Evolutionary conservation across 148 eudicot species (phyloP), one percentile per base, ranked within the genome.

Genomic region (Arctostaphylos glauca): DNA sequence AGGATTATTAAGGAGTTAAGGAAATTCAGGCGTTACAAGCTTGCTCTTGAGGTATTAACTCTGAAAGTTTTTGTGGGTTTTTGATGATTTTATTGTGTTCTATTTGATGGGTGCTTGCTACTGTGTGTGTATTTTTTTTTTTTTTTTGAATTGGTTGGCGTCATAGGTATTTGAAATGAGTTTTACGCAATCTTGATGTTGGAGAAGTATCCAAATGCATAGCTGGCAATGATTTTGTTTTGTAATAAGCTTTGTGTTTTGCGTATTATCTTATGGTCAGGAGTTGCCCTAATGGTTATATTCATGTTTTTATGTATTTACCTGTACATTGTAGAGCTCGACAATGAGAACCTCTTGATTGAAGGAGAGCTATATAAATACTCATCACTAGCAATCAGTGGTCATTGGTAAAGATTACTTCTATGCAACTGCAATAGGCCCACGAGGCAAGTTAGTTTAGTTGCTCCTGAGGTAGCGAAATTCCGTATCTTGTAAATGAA

Each of bases 1-100:
- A 92, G 91, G 74, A 75, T 94, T 88, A 90, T 91, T 48, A 92
- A 86, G 80, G 98, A 96, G 86, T 91, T 95, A 78, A 87, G 96
- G 74, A 94, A 92, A 85, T 91, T 86, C 72, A 86, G 78, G 67
- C 89, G 86, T 23, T 92, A 48, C 85, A 88, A 86, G 83, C 88
- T 79, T 74, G 98, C 98, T 86, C 92, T 94, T 83, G 88, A 94
- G 98, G 98, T 95, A 88, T n/a, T 62, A 53, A 23, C 14, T 18
- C 19, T 2, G 21, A n/a, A 25, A 25, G 5, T 66, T 50, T 66
- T 66, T 13, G 6, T n/a, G 67, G 67, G 21, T 60, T 60, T 21
- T 60, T 21, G n/a, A 50, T 74, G 70, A 66, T 67, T 13, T 43
- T 41, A 9, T 46, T 46, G 7, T 79, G 72, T 79, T 23, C 0